Base-by-base conservation (phyloP, 169 alveolate genomes). In the Plasmodium fragile region DNA sequence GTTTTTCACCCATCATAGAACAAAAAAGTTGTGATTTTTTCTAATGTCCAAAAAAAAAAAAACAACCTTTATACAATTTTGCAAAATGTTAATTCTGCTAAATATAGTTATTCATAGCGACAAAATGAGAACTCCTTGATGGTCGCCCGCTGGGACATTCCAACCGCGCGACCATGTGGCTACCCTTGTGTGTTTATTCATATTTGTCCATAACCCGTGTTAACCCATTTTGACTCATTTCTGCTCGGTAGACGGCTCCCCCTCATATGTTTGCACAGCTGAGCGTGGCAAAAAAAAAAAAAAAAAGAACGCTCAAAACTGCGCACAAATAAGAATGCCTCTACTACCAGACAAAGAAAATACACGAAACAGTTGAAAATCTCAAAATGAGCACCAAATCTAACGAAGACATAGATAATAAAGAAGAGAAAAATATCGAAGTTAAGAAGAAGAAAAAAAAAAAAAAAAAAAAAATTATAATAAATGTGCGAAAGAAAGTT, bases 381-480 rank as follows among this genome's bases (percentile, higher is more conserved):
- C 41, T 25, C 11, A 72, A 70, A 83, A 83, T 83, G 92, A 18
- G 32, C 41, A 32, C 32, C 18, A 49, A 69, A 83, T 39, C 41
- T 70, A 83, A 83, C 77, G 83, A 83, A 53, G 22, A 72, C 39
- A 18, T 83, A 8, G 18, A 80, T n/a, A 59, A 39, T 81, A 34
- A 81, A 32, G 59, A 53, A n/a, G 71, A 55, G 45, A 7, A 13
- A 0, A 16, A 7, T 0, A 59, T 32, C 16, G 45, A 53, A 16
- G 39, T 81, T 53, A 81, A 81, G 70, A 84, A 84, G 78, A 84
- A 45, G 32, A 39, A 82, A 49, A 84, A 84, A n/a, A 84, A 45
- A 84, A 43, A 53, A 49, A 83, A 83, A 83, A 84, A 84, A 73
- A 84, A 52, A 73, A 84, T 84, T n/a, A 84, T 84, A 11, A 84